Evolutionary conservation across 225 moss, liverwort and hornwort genomes (phyloP), one percentile per base, ranked within the genome.

Genomic region (Neckera pumila): DNA sequence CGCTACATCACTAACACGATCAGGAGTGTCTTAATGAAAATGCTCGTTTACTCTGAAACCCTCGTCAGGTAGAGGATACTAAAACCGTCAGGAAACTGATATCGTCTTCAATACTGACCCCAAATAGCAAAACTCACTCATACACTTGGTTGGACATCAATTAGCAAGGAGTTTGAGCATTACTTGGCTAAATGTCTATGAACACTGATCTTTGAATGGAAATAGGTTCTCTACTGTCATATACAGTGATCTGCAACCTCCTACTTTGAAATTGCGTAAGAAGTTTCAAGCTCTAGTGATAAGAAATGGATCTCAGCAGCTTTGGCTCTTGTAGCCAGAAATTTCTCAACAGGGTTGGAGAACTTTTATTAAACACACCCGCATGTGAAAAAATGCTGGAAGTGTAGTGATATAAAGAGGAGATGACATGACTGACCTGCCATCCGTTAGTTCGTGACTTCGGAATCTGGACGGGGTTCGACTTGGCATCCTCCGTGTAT

Each of bases 391-490:
- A 62, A 45, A 7, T 62, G 45, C 23, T 62, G 31, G 22, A 62
- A 45, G 10, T 23, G 81, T 21, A 30, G 62, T 13, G 45, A 2
- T 17, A 17, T 26, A n/a, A 38, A 78, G 38, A 70, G 61, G n/a
- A 70, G 26, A 83, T 45, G 49, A 70, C 20, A 83, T 45, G 49
- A 85, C 91, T 85, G 89, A 92, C 93, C 93, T 94, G 93, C 98
- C 98, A 98, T 63, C 98, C 98, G 66, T 98, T 98, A 14, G 97
- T 98, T 54, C 98, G 89, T 23, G 98, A 98, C 77, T 93, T 93
- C 7, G 98, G 97, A 56, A 98, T 98, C 76, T 96, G 95, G 51
- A 98, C 98, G 34, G 96, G 90, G 70, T 98, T 98, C 23, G 83
- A 45, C 90, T 98, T 97, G 45, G 97, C 94, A 80, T 98, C 96